Evolutionary conservation across 495 filamentous ascomycete species (phyloP).

Genomic region (Penicillium daleae): DNA sequence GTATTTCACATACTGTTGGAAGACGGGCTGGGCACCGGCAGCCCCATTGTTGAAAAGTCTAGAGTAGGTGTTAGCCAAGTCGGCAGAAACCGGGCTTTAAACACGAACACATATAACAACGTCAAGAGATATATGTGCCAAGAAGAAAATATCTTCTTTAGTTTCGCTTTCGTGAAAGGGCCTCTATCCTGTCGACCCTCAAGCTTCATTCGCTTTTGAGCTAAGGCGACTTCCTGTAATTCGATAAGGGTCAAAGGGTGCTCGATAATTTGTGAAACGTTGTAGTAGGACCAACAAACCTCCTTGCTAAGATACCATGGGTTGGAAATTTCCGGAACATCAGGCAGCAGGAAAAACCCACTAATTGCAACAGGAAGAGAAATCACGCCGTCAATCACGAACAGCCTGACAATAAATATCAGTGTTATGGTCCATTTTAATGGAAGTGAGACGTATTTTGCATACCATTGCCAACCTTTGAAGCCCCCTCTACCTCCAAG

Average conservation of each 20-base stretch:
- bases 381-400: constrained; percentile 51
- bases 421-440: not conserved
- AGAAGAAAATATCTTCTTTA: constrained; percentile 57
- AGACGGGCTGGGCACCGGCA: constrained; percentile 38
- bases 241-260: not conserved
- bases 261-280: not conserved
- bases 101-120: constrained; percentile 44
- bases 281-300: constrained; percentile 24
- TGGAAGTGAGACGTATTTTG: not conserved
- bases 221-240: constrained; percentile 47
- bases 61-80: not conserved
- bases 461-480: constrained; percentile 51
- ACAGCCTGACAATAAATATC: constrained; percentile 39
- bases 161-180: constrained; percentile 49
- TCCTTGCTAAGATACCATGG: constrained; percentile 53
- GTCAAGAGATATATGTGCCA: constrained; percentile 56
- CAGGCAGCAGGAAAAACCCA: constrained; percentile 63
- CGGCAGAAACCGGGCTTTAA: not conserved
- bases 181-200: constrained; percentile 49
- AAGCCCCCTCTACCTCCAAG: constrained; percentile 53
- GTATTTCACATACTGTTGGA: constrained; percentile 38
- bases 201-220: constrained; percentile 50
- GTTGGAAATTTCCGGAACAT: constrained; percentile 61
- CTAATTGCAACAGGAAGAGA: constrained; percentile 53
- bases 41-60: constrained; percentile 46